phyloP scores from a whole-genome alignment of 257 asterid genomes.

The Eucommia ulmoides region DNA sequence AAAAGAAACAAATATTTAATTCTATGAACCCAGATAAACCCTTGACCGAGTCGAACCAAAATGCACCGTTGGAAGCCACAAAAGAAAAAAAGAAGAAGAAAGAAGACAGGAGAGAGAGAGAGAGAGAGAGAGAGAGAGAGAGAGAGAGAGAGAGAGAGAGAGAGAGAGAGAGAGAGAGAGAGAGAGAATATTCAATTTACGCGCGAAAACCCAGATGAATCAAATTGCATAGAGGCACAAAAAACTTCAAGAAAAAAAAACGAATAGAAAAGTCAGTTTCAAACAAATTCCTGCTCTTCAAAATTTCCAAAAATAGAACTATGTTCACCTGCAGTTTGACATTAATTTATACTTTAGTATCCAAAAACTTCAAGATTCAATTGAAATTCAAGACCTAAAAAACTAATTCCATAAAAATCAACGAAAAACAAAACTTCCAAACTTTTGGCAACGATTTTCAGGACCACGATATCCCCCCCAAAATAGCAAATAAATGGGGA shows the following conservation, averaged over 20 bases:
- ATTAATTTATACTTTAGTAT: too few species aligned
- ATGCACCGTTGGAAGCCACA: constrained; percentile 40
- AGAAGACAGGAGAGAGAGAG: too few species aligned
- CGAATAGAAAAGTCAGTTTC: not conserved
- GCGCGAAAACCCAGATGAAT: constrained; percentile 48
- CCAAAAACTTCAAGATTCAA: too few species aligned
- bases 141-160: too few species aligned
- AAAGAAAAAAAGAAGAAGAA: constrained; percentile 4
- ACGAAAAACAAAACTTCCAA: too few species aligned
- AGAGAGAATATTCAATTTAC: constrained; percentile 20
- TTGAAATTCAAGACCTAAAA: too few species aligned
- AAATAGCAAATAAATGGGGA: not conserved
- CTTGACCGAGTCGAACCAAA: constrained; percentile 51
- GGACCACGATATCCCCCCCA: too few species aligned
- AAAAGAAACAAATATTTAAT: constrained; percentile 8
- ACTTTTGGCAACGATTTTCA: too few species aligned
- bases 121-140: too few species aligned
- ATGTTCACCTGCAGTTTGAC: too few species aligned
- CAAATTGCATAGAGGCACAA: constrained; percentile 10
- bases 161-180: too few species aligned
- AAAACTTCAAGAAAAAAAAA: constrained; percentile 5
- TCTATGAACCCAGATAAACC: constrained; percentile 6
- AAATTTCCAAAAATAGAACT: constrained; percentile 6
- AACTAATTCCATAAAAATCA: too few species aligned
- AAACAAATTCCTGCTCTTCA: not conserved